These are phyloP conservation scores for Solanum neorickii DNA, from an alignment of 257 asterid genomes.

Conservation along the genomic window DNA sequence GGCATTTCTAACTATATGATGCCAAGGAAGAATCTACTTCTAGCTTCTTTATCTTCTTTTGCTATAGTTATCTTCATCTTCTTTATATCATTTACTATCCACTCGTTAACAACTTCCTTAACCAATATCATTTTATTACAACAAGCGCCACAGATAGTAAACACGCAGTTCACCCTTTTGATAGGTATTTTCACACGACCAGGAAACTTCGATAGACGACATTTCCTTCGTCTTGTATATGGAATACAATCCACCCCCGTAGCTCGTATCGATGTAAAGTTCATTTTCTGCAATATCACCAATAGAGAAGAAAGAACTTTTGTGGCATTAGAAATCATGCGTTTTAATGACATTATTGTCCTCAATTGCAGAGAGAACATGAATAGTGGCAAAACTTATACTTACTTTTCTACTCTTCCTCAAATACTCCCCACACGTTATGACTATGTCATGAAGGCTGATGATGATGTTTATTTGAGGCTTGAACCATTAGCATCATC, in stretches of 20 bases:
- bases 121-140: not conserved
- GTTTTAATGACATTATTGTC: slow-evolving; percentile 47
- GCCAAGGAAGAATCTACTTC: slow-evolving; percentile 3
- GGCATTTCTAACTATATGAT: not conserved
- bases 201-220: slow-evolving; percentile 46
- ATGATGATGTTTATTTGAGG: slow-evolving; percentile 65
- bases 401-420: slow-evolving; percentile 62
- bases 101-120: slow-evolving; percentile 4
- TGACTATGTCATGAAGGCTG: slow-evolving; percentile 78
- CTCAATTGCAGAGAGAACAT: slow-evolving; percentile 58
- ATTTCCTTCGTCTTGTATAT: slow-evolving; percentile 67
- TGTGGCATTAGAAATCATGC: slow-evolving; percentile 54
- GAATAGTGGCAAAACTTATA: slow-evolving; percentile 62
- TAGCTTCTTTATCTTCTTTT: slow-evolving; percentile 15
- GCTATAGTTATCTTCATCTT: slow-evolving; percentile 20
- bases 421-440: slow-evolving; percentile 23
- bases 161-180: slow-evolving; percentile 28
- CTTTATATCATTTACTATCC: slow-evolving; percentile 30
- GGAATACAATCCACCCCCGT: slow-evolving; percentile 33
- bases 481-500: slow-evolving; percentile 39
- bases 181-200: slow-evolving; percentile 59
- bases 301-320: slow-evolving; percentile 33
- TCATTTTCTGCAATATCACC: slow-evolving; percentile 54
- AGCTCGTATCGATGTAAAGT: slow-evolving; percentile 43
- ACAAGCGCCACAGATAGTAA: not conserved